Evolutionary conservation across 1,139 yeast species (phyloP).

Genomic region (Pichia inconspicua): DNA sequence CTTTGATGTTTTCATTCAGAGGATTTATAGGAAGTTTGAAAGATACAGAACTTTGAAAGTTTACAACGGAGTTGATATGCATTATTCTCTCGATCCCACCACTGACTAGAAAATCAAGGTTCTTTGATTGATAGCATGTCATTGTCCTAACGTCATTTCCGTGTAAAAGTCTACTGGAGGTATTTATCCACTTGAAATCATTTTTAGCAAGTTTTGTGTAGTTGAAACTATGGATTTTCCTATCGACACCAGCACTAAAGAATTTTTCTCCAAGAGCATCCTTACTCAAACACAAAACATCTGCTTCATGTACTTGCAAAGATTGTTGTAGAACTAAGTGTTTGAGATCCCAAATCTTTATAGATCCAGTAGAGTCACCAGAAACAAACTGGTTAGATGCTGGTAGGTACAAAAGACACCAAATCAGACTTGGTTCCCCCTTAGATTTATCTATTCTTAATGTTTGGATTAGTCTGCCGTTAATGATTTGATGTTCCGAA

Average conservation of each 20-base stretch:
- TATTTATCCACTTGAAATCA: slow-evolving; percentile 64
- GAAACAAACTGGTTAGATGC: slow-evolving; percentile 65
- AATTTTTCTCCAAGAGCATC: slow-evolving; percentile 57
- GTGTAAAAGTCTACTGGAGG: slow-evolving; percentile 72
- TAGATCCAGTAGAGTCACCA: slow-evolving; percentile 93
- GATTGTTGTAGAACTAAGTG: slow-evolving; percentile 72
- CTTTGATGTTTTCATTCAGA: slow-evolving; percentile 49
- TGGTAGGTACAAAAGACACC: slow-evolving; percentile 72
- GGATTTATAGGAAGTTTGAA: slow-evolving; percentile 63
- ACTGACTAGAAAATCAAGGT: slow-evolving; percentile 63
- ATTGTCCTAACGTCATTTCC: slow-evolving; percentile 85
- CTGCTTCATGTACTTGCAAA: slow-evolving; percentile 84
- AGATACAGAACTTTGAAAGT: slow-evolving; percentile 69
- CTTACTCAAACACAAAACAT: slow-evolving; percentile 67
- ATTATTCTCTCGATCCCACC: slow-evolving; percentile 87
- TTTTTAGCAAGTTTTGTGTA: slow-evolving; percentile 27
- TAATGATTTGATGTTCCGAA: slow-evolving; percentile 16
- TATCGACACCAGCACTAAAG: slow-evolving; percentile 89
- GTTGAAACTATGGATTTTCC: slow-evolving; percentile 74
- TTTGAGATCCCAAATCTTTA: slow-evolving; percentile 86
- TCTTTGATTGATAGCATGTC: slow-evolving; percentile 61
- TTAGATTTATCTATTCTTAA: slow-evolving; percentile 54
- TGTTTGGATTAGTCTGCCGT: slow-evolving; percentile 28
- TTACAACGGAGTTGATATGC: slow-evolving; percentile 59
- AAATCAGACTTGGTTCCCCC: slow-evolving; percentile 56